phyloP scores from a whole-genome alignment of 106 monocot genomes.

The Allium cepa region DNA sequence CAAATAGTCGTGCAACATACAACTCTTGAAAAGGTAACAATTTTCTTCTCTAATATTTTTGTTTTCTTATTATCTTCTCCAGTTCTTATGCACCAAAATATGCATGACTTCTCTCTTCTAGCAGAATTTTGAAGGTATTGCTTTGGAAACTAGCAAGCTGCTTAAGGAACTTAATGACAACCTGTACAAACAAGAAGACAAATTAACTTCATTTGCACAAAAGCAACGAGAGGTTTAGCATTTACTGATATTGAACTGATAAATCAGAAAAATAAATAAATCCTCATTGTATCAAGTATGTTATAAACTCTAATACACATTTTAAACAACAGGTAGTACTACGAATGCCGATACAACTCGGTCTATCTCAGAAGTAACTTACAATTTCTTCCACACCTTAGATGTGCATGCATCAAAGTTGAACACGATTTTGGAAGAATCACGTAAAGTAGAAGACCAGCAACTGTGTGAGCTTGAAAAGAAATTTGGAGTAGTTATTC shows the following conservation, averaged over 20 bases:
- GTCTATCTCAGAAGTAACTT: slow-evolving; percentile 71
- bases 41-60: not conserved
- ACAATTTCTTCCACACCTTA: slow-evolving; percentile 70
- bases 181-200: slow-evolving; percentile 50
- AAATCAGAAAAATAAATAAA: no score
- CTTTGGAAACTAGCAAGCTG: slow-evolving; percentile 50
- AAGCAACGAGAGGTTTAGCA: slow-evolving; percentile 18
- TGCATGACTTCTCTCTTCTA: not conserved
- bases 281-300: not conserved
- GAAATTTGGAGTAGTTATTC: slow-evolving; percentile 72
- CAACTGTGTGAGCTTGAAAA: slow-evolving; percentile 81
- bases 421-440: slow-evolving; percentile 73
- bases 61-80: not conserved
- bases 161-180: slow-evolving; percentile 43
- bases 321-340: slow-evolving; percentile 48
- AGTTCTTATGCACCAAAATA: not conserved
- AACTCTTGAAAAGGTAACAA: slow-evolving; percentile 50
- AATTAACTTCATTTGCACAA: slow-evolving; percentile 38
- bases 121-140: slow-evolving; percentile 53
- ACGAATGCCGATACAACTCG: slow-evolving; percentile 64
- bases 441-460: slow-evolving; percentile 63
- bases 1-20: slow-evolving; percentile 51
- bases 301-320: not conserved
- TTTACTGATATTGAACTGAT: no score
- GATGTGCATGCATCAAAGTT: slow-evolving; percentile 74